Base-by-base conservation (phyloP, 208 protist species). In the Trypanosoma rangeli region DNA sequence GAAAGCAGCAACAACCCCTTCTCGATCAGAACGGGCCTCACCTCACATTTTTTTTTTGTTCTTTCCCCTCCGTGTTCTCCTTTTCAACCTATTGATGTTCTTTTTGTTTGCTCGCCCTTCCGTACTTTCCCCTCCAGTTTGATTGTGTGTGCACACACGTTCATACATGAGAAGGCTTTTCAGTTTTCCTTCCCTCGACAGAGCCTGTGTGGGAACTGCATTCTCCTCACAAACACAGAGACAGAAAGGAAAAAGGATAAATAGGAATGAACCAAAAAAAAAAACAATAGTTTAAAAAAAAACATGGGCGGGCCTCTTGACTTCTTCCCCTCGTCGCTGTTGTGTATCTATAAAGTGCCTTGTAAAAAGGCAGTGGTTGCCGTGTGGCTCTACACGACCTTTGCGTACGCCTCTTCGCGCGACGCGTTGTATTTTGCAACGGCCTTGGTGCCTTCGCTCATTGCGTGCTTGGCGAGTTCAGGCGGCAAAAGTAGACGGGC, bases 391-490 rank as follows among this genome's bases (percentile, higher is more conserved):
- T 68, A 68, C 42, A 68, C 26, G 18, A 68, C 80, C 80, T 94
- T 89, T 15, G 80, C 73, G 78, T 89, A 89, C 0, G 82, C 78
- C 73, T 93, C 90, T 42, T 90, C 87, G 31, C 87, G 83, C 26
- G 87, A 93, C 3, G 80, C 80, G 74, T 93, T 93, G 78, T 94
- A 99, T 87, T 98, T 98, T 76, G 95, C 97, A 10, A 99, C 98
- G 13, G 98, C 98, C 92, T 99, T 99, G 52, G 97, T 99, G 56
- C 98, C 98, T 87, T 99, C 98, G 52, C 96, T 98, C 81, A 99
- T 99, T 64, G 98, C 98, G 72, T 99, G 98, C 85, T 99, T 99
- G 44, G 98, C 96, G 20, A 99, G 89, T 82, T 99, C 98, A 69
- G 98, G 97, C 57, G 98, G 97, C 16, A 99, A 94, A 48, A 99